Evolutionary conservation across 257 asterid genomes (phyloP).

Genomic region (Thymus quinquecostatus): DNA sequence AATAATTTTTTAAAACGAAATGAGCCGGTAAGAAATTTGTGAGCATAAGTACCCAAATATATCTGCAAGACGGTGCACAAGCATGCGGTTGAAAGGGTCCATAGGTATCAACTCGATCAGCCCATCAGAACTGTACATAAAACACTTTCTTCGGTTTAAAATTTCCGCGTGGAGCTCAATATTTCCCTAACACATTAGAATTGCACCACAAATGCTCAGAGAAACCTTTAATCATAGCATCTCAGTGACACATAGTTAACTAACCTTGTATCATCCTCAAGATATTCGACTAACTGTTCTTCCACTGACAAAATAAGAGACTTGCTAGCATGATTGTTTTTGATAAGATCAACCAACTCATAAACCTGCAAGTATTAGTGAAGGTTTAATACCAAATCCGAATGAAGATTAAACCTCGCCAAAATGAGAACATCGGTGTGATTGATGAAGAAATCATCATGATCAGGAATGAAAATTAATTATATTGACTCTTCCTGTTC

Average conservation of each 20-base stretch:
- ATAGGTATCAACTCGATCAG: constrained; percentile 82
- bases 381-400: constrained; percentile 17
- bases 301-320: constrained; percentile 83
- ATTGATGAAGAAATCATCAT: constrained; percentile 1
- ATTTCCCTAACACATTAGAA: constrained; percentile 3
- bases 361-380: constrained; percentile 62
- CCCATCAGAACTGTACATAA: constrained; percentile 60
- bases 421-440: constrained; percentile 1
- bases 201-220: background rate
- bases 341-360: constrained; percentile 83
- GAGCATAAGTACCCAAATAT: constrained; percentile 66
- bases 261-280: constrained; percentile 74
- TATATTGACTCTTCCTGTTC: constrained; percentile 9
- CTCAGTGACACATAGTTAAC: constrained; percentile 30
- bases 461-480: background rate
- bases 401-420: constrained; percentile 4
- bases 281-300: constrained; percentile 66
- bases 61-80: constrained; percentile 91
- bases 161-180: constrained; percentile 16
- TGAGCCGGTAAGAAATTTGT: constrained; percentile 1
- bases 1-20: background rate
- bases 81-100: constrained; percentile 77
- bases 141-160: constrained; percentile 27
- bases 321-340: constrained; percentile 81
- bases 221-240: background rate